Conservation (phyloP, 1,139 yeast genomes). For the Yamadazyma triangularis region DNA sequence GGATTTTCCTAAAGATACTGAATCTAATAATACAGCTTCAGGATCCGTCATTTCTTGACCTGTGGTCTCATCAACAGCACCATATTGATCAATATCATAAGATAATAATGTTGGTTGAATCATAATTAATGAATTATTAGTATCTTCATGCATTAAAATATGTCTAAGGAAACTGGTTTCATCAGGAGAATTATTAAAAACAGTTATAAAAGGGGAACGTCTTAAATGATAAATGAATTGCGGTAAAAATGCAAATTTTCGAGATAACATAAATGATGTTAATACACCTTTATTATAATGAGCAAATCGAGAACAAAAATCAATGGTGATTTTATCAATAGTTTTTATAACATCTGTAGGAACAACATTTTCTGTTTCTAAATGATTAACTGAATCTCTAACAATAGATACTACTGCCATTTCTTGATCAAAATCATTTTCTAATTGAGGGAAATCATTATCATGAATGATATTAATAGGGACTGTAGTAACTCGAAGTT, state of each 20-base stretch:
- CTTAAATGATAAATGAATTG: constrained; percentile 72
- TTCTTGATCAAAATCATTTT: constrained; percentile 59
- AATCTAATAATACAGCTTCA: constrained; percentile 65
- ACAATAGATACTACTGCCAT: constrained; percentile 64
- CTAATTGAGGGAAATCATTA: constrained; percentile 35
- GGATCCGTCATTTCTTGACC: constrained; percentile 32
- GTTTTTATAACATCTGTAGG: constrained; percentile 75
- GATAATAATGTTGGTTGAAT: constrained; percentile 71
- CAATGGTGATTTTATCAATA: constrained; percentile 80
- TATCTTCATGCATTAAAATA: constrained; percentile 62
- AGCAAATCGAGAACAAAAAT: constrained; percentile 83
- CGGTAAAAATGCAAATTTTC: constrained; percentile 72
- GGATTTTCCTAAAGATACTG: constrained; percentile 58
- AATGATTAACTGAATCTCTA: constrained; percentile 46
- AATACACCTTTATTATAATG: constrained; percentile 78
- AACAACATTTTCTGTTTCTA: constrained; percentile 47
- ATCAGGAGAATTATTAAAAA: constrained; percentile 76
- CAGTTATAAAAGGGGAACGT: constrained; percentile 64
- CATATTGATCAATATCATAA: constrained; percentile 54
- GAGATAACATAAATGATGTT: constrained; percentile 70
- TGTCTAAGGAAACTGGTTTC: constrained; percentile 71
- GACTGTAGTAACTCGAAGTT: constrained; percentile 48
- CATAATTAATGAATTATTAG: constrained; percentile 63
- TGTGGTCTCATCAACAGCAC: constrained; percentile 37
- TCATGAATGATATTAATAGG: constrained; percentile 41